A percentile compares a stretch with the other conserved stretches of the same genome.
Conservation (phyloP, 1,284 basidiomycete species). For the Xerocomus nothofagi region DNA sequence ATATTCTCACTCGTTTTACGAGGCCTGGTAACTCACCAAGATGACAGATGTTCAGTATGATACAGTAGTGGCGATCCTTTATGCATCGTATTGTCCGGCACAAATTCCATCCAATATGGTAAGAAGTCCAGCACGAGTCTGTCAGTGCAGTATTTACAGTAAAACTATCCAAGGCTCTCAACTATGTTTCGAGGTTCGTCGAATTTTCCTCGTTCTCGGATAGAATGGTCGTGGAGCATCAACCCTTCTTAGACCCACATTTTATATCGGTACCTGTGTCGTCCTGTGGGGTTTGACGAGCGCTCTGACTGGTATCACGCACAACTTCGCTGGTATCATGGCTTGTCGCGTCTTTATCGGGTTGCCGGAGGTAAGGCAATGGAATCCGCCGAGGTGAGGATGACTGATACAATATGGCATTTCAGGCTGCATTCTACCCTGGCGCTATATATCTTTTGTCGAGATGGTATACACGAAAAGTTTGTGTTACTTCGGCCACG, state of each 20-base stretch:
- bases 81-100: slow-evolving; percentile 59
- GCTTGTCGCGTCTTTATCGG: slow-evolving; percentile 62
- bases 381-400: not conserved
- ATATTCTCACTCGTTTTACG: slow-evolving; percentile 8
- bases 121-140: slow-evolving; percentile 9
- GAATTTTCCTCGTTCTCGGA: not conserved
- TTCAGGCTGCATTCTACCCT: slow-evolving; percentile 61
- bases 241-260: slow-evolving; percentile 47
- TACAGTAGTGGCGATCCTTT: slow-evolving; percentile 60
- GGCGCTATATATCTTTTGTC: slow-evolving; percentile 62
- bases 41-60: slow-evolving; percentile 59
- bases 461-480: slow-evolving; percentile 67
- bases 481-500: slow-evolving; percentile 13
- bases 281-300: slow-evolving; percentile 64
- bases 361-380: slow-evolving; percentile 50
- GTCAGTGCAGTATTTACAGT: not conserved
- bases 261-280: slow-evolving; percentile 64
- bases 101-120: slow-evolving; percentile 71
- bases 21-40: not conserved
- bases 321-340: slow-evolving; percentile 56
- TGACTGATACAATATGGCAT: not conserved
- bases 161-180: slow-evolving; percentile 40
- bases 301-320: slow-evolving; percentile 57
- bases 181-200: slow-evolving; percentile 47
- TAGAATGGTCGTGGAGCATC: not conserved